Conservation (phyloP, 352 stramenopile species). For the Globisporangium nodosum region DNA sequence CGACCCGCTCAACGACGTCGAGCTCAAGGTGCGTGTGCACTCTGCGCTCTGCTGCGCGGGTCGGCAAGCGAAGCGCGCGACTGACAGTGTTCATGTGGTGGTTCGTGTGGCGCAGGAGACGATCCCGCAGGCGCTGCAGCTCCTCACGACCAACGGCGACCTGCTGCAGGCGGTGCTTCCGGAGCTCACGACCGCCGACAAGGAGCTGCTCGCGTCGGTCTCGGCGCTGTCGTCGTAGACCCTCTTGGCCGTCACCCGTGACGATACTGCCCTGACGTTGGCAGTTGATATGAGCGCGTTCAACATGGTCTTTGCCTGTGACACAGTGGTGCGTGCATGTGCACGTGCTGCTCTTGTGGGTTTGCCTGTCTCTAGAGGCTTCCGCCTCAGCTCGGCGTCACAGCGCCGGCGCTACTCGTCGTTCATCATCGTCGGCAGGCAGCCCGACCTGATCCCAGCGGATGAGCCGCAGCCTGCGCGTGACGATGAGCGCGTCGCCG, state of each 20-base stretch:
- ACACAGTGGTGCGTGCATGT: not conserved
- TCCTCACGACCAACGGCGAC: slow-evolving; percentile 37
- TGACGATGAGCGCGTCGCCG: slow-evolving; percentile 52
- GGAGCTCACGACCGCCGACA: slow-evolving; percentile 61
- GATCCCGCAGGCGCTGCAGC: slow-evolving; percentile 56
- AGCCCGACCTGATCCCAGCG: slow-evolving; percentile 51
- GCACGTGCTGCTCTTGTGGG: no score
- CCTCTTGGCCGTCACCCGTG: not conserved
- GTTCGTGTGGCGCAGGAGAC: slow-evolving; percentile 27
- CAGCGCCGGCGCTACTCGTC: slow-evolving; percentile 8
- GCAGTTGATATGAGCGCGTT: not conserved
- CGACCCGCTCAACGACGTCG: slow-evolving; percentile 71
- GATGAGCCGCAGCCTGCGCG: slow-evolving; percentile 51
- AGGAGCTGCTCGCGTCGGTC: slow-evolving; percentile 52
- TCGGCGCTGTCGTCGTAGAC: slow-evolving; percentile 38
- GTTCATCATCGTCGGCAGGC: not conserved
- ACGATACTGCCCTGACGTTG: not conserved
- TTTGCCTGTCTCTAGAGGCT: not conserved
- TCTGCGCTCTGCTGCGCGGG: no score
- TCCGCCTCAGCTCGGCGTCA: slow-evolving; percentile 3
- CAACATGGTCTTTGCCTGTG: not conserved
- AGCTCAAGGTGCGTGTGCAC: slow-evolving; percentile 63
- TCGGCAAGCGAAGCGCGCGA: not conserved
- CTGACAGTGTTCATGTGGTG: not conserved
- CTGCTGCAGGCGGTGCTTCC: slow-evolving; percentile 60